These are phyloP conservation scores for Plasmodium vivax DNA, from an alignment of 169 alveolate genomes.

Conservation along the genomic window DNA sequence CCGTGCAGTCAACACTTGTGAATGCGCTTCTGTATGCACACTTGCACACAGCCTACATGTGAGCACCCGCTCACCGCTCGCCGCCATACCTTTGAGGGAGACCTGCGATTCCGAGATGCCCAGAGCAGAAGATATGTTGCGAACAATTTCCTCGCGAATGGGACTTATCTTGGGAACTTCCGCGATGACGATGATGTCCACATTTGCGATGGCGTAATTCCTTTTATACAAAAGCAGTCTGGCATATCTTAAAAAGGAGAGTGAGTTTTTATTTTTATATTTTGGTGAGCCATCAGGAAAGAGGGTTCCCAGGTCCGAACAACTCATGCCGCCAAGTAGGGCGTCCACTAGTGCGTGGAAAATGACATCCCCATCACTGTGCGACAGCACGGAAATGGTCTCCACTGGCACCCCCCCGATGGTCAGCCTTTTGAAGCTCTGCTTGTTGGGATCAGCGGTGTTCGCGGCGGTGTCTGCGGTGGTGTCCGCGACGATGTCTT, in stretches of 20 bases:
- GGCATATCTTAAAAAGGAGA: slow-evolving; percentile 74
- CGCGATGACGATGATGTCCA: slow-evolving; percentile 76
- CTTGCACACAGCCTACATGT: background rate
- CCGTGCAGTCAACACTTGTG: background rate
- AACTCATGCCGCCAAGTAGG: slow-evolving; percentile 86
- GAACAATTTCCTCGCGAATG: slow-evolving; percentile 25
- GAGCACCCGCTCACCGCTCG: background rate
- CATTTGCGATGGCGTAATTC: slow-evolving; percentile 54
- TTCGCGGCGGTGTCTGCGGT: slow-evolving; percentile 4
- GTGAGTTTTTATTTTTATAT: slow-evolving; percentile 78
- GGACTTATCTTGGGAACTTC: slow-evolving; percentile 51
- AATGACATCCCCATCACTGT: slow-evolving; percentile 92
- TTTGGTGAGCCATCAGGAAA: slow-evolving; percentile 87
- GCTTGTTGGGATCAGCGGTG: background rate
- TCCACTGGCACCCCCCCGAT: slow-evolving; percentile 82
- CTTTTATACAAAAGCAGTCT: slow-evolving; percentile 50
- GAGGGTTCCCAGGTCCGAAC: slow-evolving; percentile 89
- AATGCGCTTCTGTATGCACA: background rate
- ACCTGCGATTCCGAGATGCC: slow-evolving; percentile 46
- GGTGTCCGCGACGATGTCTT: slow-evolving; percentile 6
- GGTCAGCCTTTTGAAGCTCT: slow-evolving; percentile 77
- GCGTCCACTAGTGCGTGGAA: slow-evolving; percentile 88
- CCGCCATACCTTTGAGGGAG: slow-evolving; percentile 70
- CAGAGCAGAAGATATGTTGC: slow-evolving; percentile 47
- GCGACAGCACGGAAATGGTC: slow-evolving; percentile 81